Base-by-base conservation (phyloP, 352 stramenopile species). In the Phytophthora melonis region DNA sequence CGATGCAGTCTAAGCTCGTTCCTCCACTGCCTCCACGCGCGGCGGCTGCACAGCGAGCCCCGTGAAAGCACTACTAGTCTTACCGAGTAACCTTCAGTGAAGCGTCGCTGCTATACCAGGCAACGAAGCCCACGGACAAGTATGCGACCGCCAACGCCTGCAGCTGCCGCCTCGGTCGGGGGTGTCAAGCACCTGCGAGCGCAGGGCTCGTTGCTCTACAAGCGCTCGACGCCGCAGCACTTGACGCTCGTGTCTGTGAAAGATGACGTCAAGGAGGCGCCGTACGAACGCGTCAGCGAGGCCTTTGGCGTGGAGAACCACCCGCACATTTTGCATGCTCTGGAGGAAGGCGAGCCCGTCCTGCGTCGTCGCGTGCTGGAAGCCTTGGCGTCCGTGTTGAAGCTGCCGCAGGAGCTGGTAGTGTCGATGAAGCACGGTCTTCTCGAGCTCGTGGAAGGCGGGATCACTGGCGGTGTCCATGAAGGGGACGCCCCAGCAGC, bases 291-390 rank as follows among this genome's bases (percentile, higher is more conserved):
- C 30, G 86, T 93, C 30, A 78, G 77, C 8, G 86, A 93, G 68
- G 86, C 84, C 16, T 94, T 91, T 39, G 88, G 86, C 6, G 74
- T 73, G 19, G 86, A 92, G 23, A 93, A 94, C 71, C 91, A 87
- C 58, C 83, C 88, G 39, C 83, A 93, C 21, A 54, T 94, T 47
- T 70, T 94, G 60, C 80, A 90, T 61, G 74, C 79, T 25, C 78
- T 94, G 11, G 69, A 78, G 10, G 81, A 93, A 55, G 83, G 86
- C 11, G 83, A 93, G 34, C 67, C 82, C 0, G 58, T 75, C 19
- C 74, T 93, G 43, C 74, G 82, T 63, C 75, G 80, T 52, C 83
- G 86, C 34, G 83, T 89, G 21, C 70, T 94, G 45, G 63, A 69
- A 9, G 77, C 82, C 5, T 79, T 93, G 68, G 34, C 64, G 3